These are phyloP conservation scores for Eustoma russellianum DNA, from an alignment of 257 asterid species.

Conservation along the genomic window DNA sequence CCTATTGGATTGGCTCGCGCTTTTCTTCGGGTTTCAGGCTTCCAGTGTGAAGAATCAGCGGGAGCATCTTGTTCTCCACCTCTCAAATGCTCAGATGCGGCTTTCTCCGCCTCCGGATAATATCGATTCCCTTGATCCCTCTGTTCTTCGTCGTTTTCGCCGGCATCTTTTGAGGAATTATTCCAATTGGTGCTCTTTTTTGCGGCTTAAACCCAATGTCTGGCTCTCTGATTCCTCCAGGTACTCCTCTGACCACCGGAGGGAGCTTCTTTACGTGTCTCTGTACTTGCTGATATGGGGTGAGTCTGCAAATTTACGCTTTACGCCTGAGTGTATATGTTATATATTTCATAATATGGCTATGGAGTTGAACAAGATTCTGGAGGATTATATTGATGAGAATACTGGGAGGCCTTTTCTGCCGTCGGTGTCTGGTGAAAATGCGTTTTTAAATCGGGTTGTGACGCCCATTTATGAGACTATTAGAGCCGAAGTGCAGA, in stretches of 20 bases:
- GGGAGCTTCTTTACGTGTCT: conserved; percentile 82
- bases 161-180: conserved; percentile 56
- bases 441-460: conserved; percentile 51
- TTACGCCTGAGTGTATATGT: conserved; percentile 79
- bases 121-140: conserved; percentile 72
- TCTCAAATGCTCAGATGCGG: conserved; percentile 96
- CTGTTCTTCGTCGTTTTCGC: conserved; percentile 79
- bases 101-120: conserved; percentile 87
- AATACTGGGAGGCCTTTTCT: conserved; percentile 80
- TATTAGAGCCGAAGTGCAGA: conserved; percentile 65
- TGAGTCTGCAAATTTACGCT: conserved; percentile 88
- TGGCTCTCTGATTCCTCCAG: conserved; percentile 67
- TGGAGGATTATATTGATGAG: conserved; percentile 93
- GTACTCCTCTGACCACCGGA: conserved; percentile 50
- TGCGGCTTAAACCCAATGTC: conserved; percentile 59
- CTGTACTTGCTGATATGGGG: conserved; percentile 89
- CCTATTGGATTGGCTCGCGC: conserved; percentile 82
- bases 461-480: conserved; percentile 89
- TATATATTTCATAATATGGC: conserved; percentile 90
- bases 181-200: conserved; percentile 82
- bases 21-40: conserved; percentile 79
- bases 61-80: conserved; percentile 83
- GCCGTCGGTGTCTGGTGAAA: conserved; percentile 84
- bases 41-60: conserved; percentile 80
- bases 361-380: conserved; percentile 80